These are phyloP conservation scores for Sarcomyxa edulis DNA, from an alignment of 768 basidiomycete genomes.

Conservation along the genomic window DNA sequence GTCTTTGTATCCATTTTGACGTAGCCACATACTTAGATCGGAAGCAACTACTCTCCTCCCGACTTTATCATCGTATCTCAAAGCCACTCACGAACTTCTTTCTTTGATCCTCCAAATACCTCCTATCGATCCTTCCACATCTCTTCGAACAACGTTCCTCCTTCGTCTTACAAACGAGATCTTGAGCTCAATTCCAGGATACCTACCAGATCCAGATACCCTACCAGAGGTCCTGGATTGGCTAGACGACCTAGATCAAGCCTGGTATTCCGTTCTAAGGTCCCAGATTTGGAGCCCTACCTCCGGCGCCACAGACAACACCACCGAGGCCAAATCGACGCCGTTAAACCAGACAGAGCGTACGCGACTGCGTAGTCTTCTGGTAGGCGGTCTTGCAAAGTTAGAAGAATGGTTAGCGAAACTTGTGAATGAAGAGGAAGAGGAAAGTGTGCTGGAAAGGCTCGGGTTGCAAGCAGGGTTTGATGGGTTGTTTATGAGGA, in stretches of 20 bases:
- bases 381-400: conserved; percentile 50
- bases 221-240: conserved; percentile 57
- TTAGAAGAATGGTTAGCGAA: conserved; percentile 66
- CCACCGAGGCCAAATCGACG: conserved; percentile 30
- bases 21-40: conserved; percentile 27
- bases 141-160: conserved; percentile 61
- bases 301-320: conserved; percentile 24
- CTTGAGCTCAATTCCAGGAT: conserved; percentile 56
- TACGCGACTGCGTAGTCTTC: conserved; percentile 62
- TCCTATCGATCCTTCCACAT: conserved; percentile 64
- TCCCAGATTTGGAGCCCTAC: conserved; percentile 63
- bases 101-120: conserved; percentile 69
- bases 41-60: conserved; percentile 47
- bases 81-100: conserved; percentile 49
- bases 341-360: conserved; percentile 66
- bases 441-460: conserved; percentile 36
- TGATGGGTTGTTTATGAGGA: conserved; percentile 56
- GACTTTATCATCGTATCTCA: conserved; percentile 57
- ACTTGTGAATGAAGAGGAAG: conserved; percentile 25
- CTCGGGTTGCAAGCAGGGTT: conserved; percentile 58
- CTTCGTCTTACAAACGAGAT: conserved; percentile 69
- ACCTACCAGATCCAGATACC: conserved; percentile 37
- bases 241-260: conserved; percentile 69
- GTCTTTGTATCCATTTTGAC: conserved; percentile 3
- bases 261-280: conserved; percentile 64